Base-by-base conservation (phyloP, 257 asterid species). In the Cruciata laevipes region DNA sequence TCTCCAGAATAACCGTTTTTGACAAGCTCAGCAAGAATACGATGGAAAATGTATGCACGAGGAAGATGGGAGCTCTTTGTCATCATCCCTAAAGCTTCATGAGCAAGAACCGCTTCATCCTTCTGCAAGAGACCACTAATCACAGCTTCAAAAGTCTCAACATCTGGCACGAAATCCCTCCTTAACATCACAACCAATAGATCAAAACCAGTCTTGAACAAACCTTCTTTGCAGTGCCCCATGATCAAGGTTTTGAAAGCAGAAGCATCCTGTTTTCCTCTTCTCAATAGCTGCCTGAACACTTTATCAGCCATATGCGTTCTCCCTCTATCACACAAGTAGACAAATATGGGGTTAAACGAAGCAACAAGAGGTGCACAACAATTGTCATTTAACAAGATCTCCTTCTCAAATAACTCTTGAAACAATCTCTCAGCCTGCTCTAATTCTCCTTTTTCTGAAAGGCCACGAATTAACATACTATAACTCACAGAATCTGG, bases 211-310 rank as follows among this genome's bases (percentile, higher is more conserved):
- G 82, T 84, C 76, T 76, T 68, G 65, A 66, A 77, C 0, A 80
- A 73, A 38, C 83, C 87, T 78, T 91, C 98, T 55, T 58, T 77
- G 72, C 95, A 89, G 63, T 89, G 90, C 33, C 98, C 98, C 68
- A 68, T 74, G 49, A 91, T 89, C 70, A 91, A 61, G 3, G 93
- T 89, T 71, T 81, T 85, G 66, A 78, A 91, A 74, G 96, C 85
- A 55, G 71, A 27, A 62, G 87, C 85, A 79, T 91, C 95, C 57
- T 77, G 95, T 31, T 70, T 73, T 32, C 98, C 98, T 76, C 89
- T 79, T 78, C 75, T 83, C 84, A 89, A 79, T 65, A 91, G 74
- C 79, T 86, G 95, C 75, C 90, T 83, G 59, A 89, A 86, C 63
- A 87, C 83, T 78, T 61, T 84, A 73, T 85, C 96, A 18, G 98